Conservation (phyloP, 2,329 filamentous ascomycete species). For the Pseudonectria foliicola region DNA sequence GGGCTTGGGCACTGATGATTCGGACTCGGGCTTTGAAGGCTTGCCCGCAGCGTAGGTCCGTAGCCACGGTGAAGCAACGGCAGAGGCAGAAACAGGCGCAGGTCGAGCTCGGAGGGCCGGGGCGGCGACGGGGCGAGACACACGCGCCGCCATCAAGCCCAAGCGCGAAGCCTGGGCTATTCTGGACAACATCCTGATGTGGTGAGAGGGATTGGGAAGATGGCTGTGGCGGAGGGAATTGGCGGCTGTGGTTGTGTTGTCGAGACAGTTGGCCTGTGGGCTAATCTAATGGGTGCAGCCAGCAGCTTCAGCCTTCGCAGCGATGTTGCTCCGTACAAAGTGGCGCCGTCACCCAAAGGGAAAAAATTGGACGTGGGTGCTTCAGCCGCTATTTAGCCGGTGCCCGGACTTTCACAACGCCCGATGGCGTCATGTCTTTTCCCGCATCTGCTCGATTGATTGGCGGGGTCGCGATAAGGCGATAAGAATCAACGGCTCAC, state of each 20-base stretch:
- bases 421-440: conserved; percentile 17
- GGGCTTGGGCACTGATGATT: background rate
- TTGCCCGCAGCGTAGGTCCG: conserved; percentile 20
- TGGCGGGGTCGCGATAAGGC: background rate
- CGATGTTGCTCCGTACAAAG: too few species aligned
- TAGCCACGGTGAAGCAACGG: conserved; percentile 17
- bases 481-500: background rate
- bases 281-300: conserved; percentile 3
- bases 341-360: conserved; percentile 9
- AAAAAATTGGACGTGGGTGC: conserved; percentile 21
- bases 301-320: too few species aligned
- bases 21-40: conserved; percentile 7
- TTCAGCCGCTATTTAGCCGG: conserved; percentile 17
- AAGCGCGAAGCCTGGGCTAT: conserved; percentile 27
- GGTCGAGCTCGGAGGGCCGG: conserved; percentile 20
- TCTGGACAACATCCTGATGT: conserved; percentile 34
- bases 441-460: too few species aligned
- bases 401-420: conserved; percentile 12
- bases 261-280: too few species aligned
- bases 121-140: conserved; percentile 19
- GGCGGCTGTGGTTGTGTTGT: conserved; percentile 3
- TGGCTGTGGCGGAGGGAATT: conserved; percentile 1
- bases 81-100: conserved; percentile 8
- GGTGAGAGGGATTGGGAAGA: conserved; percentile 1
- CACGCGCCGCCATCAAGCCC: conserved; percentile 24